Evolutionary conservation across 441 rosid genomes (phyloP).

Genomic region (Gossypium gossypioides): DNA sequence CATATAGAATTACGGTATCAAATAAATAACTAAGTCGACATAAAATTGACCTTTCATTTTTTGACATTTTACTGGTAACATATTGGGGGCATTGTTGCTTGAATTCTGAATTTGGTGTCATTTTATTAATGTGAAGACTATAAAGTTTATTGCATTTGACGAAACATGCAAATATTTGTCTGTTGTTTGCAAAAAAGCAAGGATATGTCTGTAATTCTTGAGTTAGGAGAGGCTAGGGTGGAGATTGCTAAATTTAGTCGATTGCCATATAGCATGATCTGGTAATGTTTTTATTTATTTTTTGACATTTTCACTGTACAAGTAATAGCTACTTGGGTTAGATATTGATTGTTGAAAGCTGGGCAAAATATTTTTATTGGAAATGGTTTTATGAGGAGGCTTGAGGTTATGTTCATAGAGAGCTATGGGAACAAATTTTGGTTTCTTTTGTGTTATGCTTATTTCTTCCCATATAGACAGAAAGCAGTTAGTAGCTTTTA

Average conservation of each 20-base stretch:
- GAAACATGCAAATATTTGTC: neutral
- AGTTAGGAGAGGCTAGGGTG: neutral
- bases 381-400: neutral
- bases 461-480: neutral
- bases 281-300: neutral
- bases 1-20: neutral
- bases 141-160: neutral
- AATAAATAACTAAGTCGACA: neutral
- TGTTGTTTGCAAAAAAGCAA: neutral
- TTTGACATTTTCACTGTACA: neutral
- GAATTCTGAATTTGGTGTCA: neutral
- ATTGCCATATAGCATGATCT: neutral
- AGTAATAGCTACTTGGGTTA: neutral
- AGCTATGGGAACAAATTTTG: neutral
- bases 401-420: neutral
- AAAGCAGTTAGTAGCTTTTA: neutral
- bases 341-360: slow-evolving; percentile 1
- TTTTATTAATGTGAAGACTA: neutral
- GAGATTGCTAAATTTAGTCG: neutral
- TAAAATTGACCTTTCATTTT: neutral
- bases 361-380: neutral
- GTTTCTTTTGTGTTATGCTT: neutral
- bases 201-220: neutral
- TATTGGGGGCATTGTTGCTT: neutral
- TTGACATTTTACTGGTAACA: neutral